A percentile compares a stretch with the other conserved stretches of the same genome.
These are phyloP conservation scores for Alternaria atra DNA, from an alignment of 2,329 filamentous ascomycete genomes.

Conservation along the genomic window DNA sequence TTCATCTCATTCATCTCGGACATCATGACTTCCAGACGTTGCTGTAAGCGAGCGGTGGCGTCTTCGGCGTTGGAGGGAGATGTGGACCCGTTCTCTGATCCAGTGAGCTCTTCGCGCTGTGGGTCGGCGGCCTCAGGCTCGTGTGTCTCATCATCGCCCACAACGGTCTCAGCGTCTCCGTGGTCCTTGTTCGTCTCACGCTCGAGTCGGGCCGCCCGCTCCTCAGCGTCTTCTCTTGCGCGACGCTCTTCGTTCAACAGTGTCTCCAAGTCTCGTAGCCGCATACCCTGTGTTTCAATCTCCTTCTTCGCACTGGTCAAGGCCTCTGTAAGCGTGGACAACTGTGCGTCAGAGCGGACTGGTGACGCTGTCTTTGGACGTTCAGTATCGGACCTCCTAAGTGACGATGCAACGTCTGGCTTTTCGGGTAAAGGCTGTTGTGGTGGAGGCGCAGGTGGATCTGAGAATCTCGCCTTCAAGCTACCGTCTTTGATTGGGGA, in stretches of 20 bases:
- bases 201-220: conserved; percentile 75
- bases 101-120: conserved; percentile 25
- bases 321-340: conserved; percentile 84
- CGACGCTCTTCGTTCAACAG: conserved; percentile 80
- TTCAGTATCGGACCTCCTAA: conserved; percentile 81
- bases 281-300: conserved; percentile 80
- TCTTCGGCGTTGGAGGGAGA: conserved; percentile 41
- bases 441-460: conserved; percentile 90
- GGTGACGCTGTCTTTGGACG: conserved; percentile 72
- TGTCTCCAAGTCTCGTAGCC: conserved; percentile 82
- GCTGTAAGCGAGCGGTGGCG: conserved; percentile 65
- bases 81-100: conserved; percentile 32
- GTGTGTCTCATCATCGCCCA: conserved; percentile 31
- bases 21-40: conserved; percentile 78
- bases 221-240: conserved; percentile 85
- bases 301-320: conserved; percentile 85
- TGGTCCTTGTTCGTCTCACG: conserved; percentile 63
- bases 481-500: conserved; percentile 67
- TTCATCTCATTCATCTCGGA: conserved; percentile 83
- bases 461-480: conserved; percentile 84
- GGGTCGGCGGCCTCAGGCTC: conserved; percentile 18
- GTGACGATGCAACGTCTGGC: conserved; percentile 73
- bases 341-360: conserved; percentile 73
- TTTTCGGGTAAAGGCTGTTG: conserved; percentile 94
- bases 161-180: conserved; percentile 38